phyloP scores from a whole-genome alignment of 345 rosid genomes.

The Ailanthus altissimus region DNA sequence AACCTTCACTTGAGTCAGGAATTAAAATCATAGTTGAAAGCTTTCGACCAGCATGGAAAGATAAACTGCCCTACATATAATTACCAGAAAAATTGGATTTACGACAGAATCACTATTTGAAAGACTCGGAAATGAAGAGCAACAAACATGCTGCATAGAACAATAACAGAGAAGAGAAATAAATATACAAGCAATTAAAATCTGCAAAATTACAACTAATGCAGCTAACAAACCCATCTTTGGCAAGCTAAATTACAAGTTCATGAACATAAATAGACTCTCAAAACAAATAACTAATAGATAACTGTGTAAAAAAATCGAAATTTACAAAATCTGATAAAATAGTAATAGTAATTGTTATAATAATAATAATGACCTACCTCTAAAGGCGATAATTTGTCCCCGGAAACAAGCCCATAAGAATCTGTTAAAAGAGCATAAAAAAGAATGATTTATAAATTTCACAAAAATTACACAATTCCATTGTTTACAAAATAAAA shows the following conservation, averaged over 20 bases:
- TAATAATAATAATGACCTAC: constrained; percentile 8
- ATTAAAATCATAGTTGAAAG: constrained; percentile 58
- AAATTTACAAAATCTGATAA: background rate
- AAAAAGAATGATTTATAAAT: background rate
- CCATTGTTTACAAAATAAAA: constrained; percentile 12
- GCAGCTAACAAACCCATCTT: background rate
- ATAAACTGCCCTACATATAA: constrained; percentile 42
- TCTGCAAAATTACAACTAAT: background rate
- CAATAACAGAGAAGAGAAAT: background rate
- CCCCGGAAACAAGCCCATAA: constrained; percentile 9
- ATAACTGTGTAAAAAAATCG: background rate
- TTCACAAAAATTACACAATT: background rate
- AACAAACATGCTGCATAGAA: background rate
- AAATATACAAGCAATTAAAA: background rate
- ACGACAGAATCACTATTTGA: background rate
- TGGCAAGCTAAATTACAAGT: background rate
- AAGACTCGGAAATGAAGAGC: background rate
- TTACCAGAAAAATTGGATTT: background rate
- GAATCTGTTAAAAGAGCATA: constrained; percentile 4
- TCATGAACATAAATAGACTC: too few relatives aligned
- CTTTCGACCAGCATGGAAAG: constrained; percentile 43
- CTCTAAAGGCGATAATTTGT: constrained; percentile 25
- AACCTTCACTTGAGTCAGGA: constrained; percentile 52
- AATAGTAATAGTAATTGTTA: background rate
- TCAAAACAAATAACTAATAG: background rate